Evolutionary conservation across 2,329 filamentous ascomycete species (phyloP), one percentile per base, ranked within the genome.

Genomic region (Fusarium buharicum): DNA sequence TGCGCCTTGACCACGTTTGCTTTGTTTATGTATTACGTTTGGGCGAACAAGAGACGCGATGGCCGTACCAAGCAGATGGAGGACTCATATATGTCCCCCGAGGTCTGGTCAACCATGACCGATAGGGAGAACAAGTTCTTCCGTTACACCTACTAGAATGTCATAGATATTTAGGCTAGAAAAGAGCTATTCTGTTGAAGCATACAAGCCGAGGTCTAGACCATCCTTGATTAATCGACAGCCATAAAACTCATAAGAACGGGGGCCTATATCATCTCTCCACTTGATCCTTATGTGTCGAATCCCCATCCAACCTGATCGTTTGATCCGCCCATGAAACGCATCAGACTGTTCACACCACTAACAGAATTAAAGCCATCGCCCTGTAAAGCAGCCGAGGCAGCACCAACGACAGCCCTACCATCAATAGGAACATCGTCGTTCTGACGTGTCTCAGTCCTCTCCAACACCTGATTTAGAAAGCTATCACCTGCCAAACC

Each of bases 61-160:
- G 68, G 69, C 46, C 54, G 50, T 37, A 70, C 67, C 17, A 66
- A 70, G 22, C 70, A 77, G 51, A 72, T 67, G 16, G 78, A 83
- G 62, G 79, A 79, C 14, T 67, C 69, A 2, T 79, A 74, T 61
- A 69, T 79, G 74, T 70, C 72, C 9, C 77, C 74, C 2, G 76
- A 81, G 54, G 74, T 75, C 5, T 86, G 77, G 80, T 74, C 74
- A 33, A 77, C 79, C 20, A 71, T 84, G 75, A 87, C 84, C 7
- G 85, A 87, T 57, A 79, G 72, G 67, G 80, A 87, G 73, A 87
- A 88, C 65, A 79, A 78, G 66, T 78, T 77, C 17, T 87, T 87
- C 70, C 78, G 82, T 44, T 87, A 87, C 66, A 75, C 75, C 1
- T 80, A 80, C 40, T 80, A 72, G 54, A 50, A 14, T 8, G n/a